Evolutionary conservation across 1,284 basidiomycete species (phyloP), one percentile per base, ranked within the genome.

Genomic region (Rhizopogon parksii): DNA sequence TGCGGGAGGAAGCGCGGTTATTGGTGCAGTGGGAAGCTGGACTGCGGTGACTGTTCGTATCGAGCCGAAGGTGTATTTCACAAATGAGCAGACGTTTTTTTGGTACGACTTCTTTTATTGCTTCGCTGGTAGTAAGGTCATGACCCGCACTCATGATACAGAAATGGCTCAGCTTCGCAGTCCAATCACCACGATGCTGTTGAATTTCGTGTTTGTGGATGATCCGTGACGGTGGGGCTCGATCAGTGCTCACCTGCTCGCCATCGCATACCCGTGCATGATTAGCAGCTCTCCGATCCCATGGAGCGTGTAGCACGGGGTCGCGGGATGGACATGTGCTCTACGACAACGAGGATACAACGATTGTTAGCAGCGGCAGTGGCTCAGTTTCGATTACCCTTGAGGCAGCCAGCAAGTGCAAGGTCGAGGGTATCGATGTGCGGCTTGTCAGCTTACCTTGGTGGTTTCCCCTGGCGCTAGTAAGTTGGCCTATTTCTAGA

Each of bases 1-100:
- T 66, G 36, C 57, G 60, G 15, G 73, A 71, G n/a, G 72, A 79
- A 35, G 83, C 85, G 53, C 73, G 82, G 50, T 65, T 82, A 21
- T 59, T 87, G 42, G 84, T 90, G 21, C 21, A 24, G 21, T 24
- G 45, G 75, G 88, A 53, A 78, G 85, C 53, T 93, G 92, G 83
- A 74, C 68, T 21, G 94, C 95, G 2, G 21, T 6, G 5, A 24
- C 5, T 24, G 21, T 24, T 24, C 21, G 21, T n/a, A 81, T 99
- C 51, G 95, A 99, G 71, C 95, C 95, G 35, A 99, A 99, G 72
- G 94, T 96, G 6, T 96, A 96, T 66, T 99, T 98, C 67, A 95
- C 95, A 2, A 90, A 91, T 42, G 95, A 97, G 68, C 77, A 93
- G 53, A 95, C 92, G n/a, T n/a, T 91, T 89, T 19, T 74, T 65